Conservation (phyloP, 805 yeast genomes). For the Wickerhamiella occidentalis region DNA sequence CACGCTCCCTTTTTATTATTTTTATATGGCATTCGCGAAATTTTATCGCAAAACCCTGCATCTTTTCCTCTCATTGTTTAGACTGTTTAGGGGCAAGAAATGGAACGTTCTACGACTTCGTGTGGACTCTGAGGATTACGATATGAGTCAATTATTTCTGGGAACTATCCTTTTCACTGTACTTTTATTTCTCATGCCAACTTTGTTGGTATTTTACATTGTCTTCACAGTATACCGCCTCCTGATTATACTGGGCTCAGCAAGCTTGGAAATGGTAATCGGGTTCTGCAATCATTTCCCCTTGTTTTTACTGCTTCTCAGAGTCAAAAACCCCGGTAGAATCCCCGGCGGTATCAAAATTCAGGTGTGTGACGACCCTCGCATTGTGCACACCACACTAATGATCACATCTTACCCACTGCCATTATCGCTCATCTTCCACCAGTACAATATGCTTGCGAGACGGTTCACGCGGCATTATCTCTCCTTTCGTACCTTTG, state of each 20-base stretch:
- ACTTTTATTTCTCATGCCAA: constrained; percentile 67
- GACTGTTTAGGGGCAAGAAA: constrained; percentile 80
- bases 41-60: constrained; percentile 65
- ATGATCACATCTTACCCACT: constrained; percentile 37
- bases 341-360: constrained; percentile 48
- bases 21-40: constrained; percentile 67
- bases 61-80: constrained; percentile 59
- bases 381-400: not conserved
- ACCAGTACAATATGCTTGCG: constrained; percentile 36
- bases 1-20: constrained; percentile 62
- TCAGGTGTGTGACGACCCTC: constrained; percentile 2
- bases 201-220: constrained; percentile 71
- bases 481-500: constrained; percentile 33
- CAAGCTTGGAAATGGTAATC: constrained; percentile 45
- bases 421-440: constrained; percentile 35
- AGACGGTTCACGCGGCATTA: constrained; percentile 33
- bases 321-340: constrained; percentile 65
- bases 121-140: constrained; percentile 74
- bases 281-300: constrained; percentile 76
- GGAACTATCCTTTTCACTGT: constrained; percentile 85
- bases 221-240: constrained; percentile 55
- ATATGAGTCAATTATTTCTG: constrained; percentile 70
- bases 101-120: constrained; percentile 73
- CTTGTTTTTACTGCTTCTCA: constrained; percentile 63
- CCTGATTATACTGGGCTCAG: constrained; percentile 36